Evolutionary conservation across 2,329 filamentous ascomycete species (phyloP).

Genomic region (Raffaelea albimanens): DNA sequence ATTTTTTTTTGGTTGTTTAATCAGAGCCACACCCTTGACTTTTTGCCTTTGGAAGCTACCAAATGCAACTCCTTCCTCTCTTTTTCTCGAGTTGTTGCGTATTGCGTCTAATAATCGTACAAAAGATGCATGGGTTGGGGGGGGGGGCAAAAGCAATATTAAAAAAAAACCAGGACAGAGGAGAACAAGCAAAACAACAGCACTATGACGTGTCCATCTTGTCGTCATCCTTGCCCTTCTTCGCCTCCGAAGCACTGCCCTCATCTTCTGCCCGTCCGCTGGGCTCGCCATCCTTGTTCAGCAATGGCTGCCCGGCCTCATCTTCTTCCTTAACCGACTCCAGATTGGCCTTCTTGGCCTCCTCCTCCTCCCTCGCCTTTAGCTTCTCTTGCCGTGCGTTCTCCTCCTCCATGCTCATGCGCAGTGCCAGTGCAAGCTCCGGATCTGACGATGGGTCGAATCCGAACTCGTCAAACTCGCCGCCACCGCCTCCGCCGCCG

Average conservation of each 20-base stretch:
- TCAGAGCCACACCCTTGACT: no score
- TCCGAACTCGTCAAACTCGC: slow-evolving; percentile 69
- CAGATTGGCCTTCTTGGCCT: slow-evolving; percentile 35
- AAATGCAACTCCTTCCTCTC: no score
- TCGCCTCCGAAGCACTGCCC: slow-evolving; percentile 32
- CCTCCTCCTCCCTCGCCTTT: slow-evolving; percentile 60
- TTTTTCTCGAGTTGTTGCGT: no score
- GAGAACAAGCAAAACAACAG: no score
- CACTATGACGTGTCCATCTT: slow-evolving; percentile 83
- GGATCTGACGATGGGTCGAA: slow-evolving; percentile 89
- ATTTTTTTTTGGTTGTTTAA: no score
- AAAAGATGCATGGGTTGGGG: neutral
- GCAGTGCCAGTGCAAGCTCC: slow-evolving; percentile 83
- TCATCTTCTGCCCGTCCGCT: slow-evolving; percentile 44
- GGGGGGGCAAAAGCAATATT: neutral
- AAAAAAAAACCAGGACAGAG: neutral
- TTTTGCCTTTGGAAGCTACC: neutral
- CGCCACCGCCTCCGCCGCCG: slow-evolving; percentile 43
- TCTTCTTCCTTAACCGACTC: slow-evolving; percentile 76
- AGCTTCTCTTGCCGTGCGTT: slow-evolving; percentile 86
- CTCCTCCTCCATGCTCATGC: slow-evolving; percentile 98
- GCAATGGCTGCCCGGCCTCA: slow-evolving; percentile 50
- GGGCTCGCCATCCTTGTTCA: slow-evolving; percentile 55
- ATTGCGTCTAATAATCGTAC: slow-evolving; percentile 10
- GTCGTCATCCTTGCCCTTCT: slow-evolving; percentile 40